A percentile compares a stretch with the other conserved stretches of the same genome.
These are phyloP conservation scores for Exophiala phaeomuriformis DNA, from an alignment of 2,329 filamentous ascomycete genomes.

Conservation along the genomic window DNA sequence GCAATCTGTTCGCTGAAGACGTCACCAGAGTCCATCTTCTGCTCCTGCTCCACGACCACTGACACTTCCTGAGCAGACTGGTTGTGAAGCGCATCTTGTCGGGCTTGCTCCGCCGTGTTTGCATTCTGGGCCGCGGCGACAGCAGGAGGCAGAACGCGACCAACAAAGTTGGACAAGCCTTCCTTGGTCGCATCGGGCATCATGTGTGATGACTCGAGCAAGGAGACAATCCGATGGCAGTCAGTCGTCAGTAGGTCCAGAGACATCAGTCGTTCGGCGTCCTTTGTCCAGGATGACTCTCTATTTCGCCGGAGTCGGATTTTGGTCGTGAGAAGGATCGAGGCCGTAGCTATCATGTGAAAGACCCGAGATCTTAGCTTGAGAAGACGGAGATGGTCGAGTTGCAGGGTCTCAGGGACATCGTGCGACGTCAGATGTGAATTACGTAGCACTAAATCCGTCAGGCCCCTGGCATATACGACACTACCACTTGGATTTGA, in stretches of 20 bases:
- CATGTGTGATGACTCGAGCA: conserved; percentile 43
- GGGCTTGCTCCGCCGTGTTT: conserved; percentile 22
- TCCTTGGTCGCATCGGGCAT: conserved; percentile 41
- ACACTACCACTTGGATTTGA: conserved; percentile 11
- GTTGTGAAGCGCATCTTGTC: conserved; percentile 31
- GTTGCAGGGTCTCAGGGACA: conserved; percentile 53
- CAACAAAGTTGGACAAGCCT: conserved; percentile 42
- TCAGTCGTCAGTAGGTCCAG: conserved; percentile 33
- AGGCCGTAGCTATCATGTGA: conserved; percentile 53
- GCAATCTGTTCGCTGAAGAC: conserved; percentile 55
- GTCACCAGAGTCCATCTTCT: conserved; percentile 27
- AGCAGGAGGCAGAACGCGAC: conserved; percentile 50
- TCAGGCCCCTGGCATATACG: conserved; percentile 54
- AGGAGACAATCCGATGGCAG: conserved; percentile 38
- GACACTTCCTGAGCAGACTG: conserved; percentile 32
- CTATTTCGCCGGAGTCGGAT: conserved; percentile 59
- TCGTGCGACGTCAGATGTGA: conserved; percentile 45
- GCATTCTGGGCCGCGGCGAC: conserved; percentile 33
- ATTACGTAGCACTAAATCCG: conserved; percentile 50
- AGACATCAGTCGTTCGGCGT: conserved; percentile 54
- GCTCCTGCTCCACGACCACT: conserved; percentile 45
- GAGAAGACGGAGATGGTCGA: conserved; percentile 49
- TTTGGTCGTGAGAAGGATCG: conserved; percentile 58
- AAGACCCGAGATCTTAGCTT: conserved; percentile 49
- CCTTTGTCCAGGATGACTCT: conserved; percentile 56